These are phyloP conservation scores for Puya raimondii DNA, from an alignment of 176 grass and related monocot species.

Conservation along the genomic window DNA sequence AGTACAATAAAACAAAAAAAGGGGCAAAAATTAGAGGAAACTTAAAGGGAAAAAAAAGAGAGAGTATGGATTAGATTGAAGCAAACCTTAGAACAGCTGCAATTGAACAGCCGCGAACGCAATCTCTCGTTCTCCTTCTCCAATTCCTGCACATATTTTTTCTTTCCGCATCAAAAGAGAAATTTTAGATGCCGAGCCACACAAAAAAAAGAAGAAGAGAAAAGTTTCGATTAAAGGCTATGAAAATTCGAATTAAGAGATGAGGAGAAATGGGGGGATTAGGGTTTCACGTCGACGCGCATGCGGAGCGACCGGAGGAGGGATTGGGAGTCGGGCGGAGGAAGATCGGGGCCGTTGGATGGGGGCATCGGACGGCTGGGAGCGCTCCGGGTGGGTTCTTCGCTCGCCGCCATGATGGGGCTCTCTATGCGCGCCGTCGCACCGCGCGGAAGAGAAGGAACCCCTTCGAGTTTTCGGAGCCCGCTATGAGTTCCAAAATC, in stretches of 20 bases:
- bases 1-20: no score
- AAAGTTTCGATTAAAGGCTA: not conserved
- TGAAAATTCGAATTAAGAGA: no score
- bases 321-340: not conserved
- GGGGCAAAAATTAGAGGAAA: not conserved
- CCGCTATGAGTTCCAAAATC: no score
- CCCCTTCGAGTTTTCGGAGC: no score
- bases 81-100: constrained; percentile 54
- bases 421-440: no score
- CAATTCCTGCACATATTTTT: constrained; percentile 50
- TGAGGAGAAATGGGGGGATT: not conserved
- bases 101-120: constrained; percentile 29
- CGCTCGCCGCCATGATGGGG: no score
- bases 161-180: not conserved
- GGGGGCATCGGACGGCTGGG: no score
- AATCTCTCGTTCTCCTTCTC: constrained; percentile 59
- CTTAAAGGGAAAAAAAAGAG: not conserved
- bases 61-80: not conserved
- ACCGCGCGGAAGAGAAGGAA: no score
- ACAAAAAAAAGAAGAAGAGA: not conserved
- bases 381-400: no score
- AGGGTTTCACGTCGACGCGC: not conserved
- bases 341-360: not conserved
- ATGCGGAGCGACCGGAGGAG: not conserved
- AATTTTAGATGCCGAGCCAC: not conserved